Percentiles rank a stretch among this genome's conserved stretches.
phyloP scores from a whole-genome alignment of 805 yeast species.

The Debaryomyces maramus region DNA sequence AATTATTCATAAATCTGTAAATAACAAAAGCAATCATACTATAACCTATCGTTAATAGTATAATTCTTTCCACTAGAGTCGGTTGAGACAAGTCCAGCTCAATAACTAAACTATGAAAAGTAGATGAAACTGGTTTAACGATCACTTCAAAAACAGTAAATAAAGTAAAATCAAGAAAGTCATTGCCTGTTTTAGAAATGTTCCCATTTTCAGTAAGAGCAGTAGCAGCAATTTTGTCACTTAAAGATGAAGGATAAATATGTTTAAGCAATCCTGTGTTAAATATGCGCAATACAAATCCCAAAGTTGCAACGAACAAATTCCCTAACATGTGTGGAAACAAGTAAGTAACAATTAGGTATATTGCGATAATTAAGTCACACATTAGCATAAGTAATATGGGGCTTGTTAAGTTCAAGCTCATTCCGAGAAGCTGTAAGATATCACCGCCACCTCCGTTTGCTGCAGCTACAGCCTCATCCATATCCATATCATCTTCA shows the following conservation, averaged over 20 bases:
- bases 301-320: slow-evolving; percentile 14
- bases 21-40: slow-evolving; percentile 22
- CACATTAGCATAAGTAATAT: slow-evolving; percentile 32
- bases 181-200: slow-evolving; percentile 10
- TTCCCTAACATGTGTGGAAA: slow-evolving; percentile 51
- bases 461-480: slow-evolving; percentile 13
- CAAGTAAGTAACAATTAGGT: slow-evolving; percentile 44
- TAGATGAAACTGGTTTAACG: slow-evolving; percentile 18
- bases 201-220: not conserved
- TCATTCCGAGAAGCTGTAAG: slow-evolving; percentile 37
- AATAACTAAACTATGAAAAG: slow-evolving; percentile 18
- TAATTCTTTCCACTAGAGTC: slow-evolving; percentile 35
- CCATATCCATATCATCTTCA: slow-evolving; percentile 14
- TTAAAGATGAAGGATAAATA: not conserved
- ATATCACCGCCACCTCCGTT: slow-evolving; percentile 26
- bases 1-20: slow-evolving; percentile 28
- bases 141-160: slow-evolving; percentile 14
- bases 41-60: slow-evolving; percentile 39
- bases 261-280: slow-evolving; percentile 1
- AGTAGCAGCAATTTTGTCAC: not conserved
- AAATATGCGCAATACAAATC: slow-evolving; percentile 8
- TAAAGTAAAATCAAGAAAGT: slow-evolving; percentile 12
- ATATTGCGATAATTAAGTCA: slow-evolving; percentile 32
- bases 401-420: slow-evolving; percentile 36
- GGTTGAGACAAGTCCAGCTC: slow-evolving; percentile 24